These are phyloP conservation scores for Aspergillus thermomutatus DNA, from an alignment of 2,329 filamentous ascomycete species.

Conservation along the genomic window DNA sequence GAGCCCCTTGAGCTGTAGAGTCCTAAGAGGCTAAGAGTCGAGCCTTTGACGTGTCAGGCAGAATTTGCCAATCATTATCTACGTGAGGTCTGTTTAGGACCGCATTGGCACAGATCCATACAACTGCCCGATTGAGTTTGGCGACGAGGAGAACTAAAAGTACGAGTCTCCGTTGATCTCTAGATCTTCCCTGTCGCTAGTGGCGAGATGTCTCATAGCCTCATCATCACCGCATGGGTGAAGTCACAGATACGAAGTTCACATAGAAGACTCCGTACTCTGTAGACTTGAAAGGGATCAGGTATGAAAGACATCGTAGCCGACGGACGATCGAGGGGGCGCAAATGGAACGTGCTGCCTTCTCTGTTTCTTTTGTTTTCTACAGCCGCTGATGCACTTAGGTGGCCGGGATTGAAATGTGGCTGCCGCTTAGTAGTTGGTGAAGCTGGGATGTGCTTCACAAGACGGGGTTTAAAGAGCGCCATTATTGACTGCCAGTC, in stretches of 20 bases:
- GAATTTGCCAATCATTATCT: not conserved
- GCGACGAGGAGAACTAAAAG: not conserved
- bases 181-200: not conserved
- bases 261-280: not conserved
- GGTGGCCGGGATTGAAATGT: not conserved
- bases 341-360: not conserved
- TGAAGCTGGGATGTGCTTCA: too few species aligned
- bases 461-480: not conserved
- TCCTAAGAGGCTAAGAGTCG: not conserved
- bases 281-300: not conserved
- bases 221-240: not conserved
- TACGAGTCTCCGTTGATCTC: not conserved
- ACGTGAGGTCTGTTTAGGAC: not conserved
- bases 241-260: not conserved
- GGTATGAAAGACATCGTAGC: not conserved
- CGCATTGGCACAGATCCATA: not conserved
- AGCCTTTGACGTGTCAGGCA: not conserved
- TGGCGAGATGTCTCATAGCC: not conserved
- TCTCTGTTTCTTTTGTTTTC: not conserved
- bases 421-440: not conserved
- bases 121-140: not conserved
- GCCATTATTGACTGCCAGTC: not conserved
- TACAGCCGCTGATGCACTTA: not conserved
- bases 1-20: not conserved
- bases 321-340: not conserved